Evolutionary conservation across 257 asterid genomes (phyloP).

Genomic region (Fraxinus anomala): DNA sequence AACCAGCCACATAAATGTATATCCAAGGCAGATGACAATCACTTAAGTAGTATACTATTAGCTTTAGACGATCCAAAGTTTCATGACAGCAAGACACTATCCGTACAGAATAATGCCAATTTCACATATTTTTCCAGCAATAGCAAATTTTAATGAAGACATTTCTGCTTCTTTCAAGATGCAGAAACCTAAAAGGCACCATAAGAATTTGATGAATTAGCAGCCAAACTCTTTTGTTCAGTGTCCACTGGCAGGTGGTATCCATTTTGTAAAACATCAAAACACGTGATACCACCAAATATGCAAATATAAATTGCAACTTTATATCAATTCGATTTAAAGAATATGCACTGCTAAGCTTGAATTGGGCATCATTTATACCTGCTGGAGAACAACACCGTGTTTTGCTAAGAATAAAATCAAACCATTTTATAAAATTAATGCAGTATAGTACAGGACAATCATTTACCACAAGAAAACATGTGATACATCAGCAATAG

Average conservation of each 20-base stretch:
- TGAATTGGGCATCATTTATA: background rate
- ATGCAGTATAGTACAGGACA: conserved; percentile 16
- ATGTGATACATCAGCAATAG: conserved; percentile 19
- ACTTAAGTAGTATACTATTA: conserved; percentile 25
- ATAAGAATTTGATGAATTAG: background rate
- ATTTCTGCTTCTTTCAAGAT: background rate
- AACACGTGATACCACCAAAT: background rate
- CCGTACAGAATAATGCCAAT: too few species aligned
- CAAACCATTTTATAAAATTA: conserved; percentile 19
- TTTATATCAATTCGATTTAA: background rate
- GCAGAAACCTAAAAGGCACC: background rate
- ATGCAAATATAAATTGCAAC: background rate
- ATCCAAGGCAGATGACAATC: conserved; percentile 23
- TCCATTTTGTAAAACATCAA: background rate
- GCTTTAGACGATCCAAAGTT: conserved; percentile 22
- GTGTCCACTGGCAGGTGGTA: background rate
- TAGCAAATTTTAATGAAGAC: background rate
- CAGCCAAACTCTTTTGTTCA: background rate
- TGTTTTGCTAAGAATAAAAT: background rate
- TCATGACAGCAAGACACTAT: conserved; percentile 21
- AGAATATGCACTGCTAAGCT: background rate
- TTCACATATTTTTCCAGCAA: too few species aligned
- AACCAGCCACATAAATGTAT: conserved; percentile 40
- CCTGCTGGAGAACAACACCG: conserved; percentile 2
- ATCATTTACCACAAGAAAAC: conserved; percentile 14